Evolutionary conservation across 163 green algal genomes (phyloP).

Genomic region (Coccomyxa subellipsoidea): DNA sequence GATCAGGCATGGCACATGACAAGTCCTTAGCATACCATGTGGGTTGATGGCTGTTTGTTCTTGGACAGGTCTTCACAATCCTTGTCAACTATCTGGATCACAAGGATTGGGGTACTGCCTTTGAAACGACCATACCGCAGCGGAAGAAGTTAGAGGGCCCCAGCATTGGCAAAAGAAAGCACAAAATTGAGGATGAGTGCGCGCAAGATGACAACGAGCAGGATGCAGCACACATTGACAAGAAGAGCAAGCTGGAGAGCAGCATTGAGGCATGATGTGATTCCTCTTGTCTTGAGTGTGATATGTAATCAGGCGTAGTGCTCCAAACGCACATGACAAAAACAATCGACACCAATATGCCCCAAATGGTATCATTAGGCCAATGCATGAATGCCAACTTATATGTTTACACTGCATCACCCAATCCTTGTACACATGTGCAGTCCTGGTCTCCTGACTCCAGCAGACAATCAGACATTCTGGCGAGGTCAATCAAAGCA

Average conservation of each 20-base stretch:
- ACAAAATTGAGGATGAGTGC: neutral
- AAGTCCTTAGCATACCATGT: neutral
- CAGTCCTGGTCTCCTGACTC: neutral
- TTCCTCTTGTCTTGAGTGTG: no score
- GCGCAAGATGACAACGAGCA: neutral
- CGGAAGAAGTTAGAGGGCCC: no score
- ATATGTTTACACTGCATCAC: no score
- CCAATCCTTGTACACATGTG: no score
- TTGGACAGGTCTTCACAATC: conserved; percentile 37
- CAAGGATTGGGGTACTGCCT: conserved; percentile 46
- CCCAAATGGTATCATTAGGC: no score
- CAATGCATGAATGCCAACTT: no score
- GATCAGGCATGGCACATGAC: neutral
- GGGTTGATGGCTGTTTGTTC: neutral
- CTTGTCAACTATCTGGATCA: conserved; percentile 45
- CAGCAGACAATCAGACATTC: neutral
- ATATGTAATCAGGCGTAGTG: no score
- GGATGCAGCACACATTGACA: neutral
- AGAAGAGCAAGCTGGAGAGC: neutral
- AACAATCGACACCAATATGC: no score
- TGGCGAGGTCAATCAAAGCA: neutral
- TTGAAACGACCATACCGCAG: conserved; percentile 38
- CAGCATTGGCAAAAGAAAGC: neutral
- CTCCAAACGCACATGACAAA: no score
- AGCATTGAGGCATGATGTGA: neutral